phyloP scores from a whole-genome alignment of 2,329 filamentous ascomycete species.

The Paracorniculantispora psalliotae region DNA sequence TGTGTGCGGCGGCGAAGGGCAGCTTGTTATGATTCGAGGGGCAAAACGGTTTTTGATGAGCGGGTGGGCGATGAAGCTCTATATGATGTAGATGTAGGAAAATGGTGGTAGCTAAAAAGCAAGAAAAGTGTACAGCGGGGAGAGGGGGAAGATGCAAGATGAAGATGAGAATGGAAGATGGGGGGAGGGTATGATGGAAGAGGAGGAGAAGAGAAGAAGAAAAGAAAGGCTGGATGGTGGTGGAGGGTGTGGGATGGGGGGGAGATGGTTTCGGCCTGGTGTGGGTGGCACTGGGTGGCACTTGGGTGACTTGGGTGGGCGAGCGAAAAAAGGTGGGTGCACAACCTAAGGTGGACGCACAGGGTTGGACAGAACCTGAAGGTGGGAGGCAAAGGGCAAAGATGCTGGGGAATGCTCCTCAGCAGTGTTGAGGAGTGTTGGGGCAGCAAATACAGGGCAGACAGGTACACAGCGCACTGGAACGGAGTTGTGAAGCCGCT shows the following conservation, averaged over 20 bases:
- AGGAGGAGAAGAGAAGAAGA: constrained; percentile 10
- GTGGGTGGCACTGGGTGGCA: too few relatives aligned
- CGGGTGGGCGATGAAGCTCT: neutral
- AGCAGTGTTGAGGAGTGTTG: too few relatives aligned
- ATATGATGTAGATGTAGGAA: neutral
- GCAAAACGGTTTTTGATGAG: neutral
- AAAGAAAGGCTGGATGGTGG: constrained; percentile 11
- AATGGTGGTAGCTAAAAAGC: constrained; percentile 2
- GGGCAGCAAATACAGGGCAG: too few relatives aligned
- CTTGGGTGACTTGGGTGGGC: neutral
- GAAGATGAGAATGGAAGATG: constrained; percentile 5
- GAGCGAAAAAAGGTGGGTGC: constrained; percentile 3
- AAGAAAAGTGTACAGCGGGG: constrained; percentile 8
- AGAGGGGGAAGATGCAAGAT: neutral
- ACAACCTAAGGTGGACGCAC: too few relatives aligned
- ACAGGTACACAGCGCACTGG: too few relatives aligned
- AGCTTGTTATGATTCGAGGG: neutral
- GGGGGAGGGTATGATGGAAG: neutral
- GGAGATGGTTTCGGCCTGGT: constrained; percentile 5
- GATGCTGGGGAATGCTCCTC: too few relatives aligned
- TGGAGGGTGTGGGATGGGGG: constrained; percentile 6
- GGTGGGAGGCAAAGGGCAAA: neutral
- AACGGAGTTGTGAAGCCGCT: too few relatives aligned
- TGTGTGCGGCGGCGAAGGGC: neutral
- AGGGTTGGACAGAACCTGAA: too few relatives aligned